Base-by-base conservation (phyloP, 106 monocot genomes). In the Cymbidium sinense region DNA sequence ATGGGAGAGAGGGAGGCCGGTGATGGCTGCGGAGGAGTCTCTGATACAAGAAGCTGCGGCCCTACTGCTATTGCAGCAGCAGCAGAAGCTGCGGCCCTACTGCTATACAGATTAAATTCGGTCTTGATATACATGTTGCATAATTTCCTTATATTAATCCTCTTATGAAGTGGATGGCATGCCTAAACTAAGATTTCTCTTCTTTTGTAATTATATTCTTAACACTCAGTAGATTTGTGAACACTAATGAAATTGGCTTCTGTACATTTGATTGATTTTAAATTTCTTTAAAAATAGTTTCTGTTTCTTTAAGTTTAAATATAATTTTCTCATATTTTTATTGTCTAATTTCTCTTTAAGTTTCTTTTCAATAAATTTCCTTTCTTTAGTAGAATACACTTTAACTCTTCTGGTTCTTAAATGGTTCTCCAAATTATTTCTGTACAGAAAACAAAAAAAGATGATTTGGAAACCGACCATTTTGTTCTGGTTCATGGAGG, bases 401-500 rank as follows among this genome's bases (percentile, higher is more conserved):
- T 64, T 64, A 64, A 23, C 4, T 64, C 9, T 27, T 9, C 27
- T 28, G 41, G 41, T 64, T 64, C 27, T 27, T 64, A 64, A 6
- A 64, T 29, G 64, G 4, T 64, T 64, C 19, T 64, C 28, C 13
- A 28, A 58, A 21, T 41, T 39, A 43, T 39, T 23, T 61, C 33
- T 75, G 31, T 70, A 28, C 84, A 90, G 96, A 86, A 90, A 85
- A 20, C 90, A 74, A 92, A 86, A 55, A 33, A 87, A 64, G 83
- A 96, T 27, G 79, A 91, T 52, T 79, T 96, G 64, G 96, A 96
- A 79, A 93, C 93, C 7, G 75, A 84, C 41, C 84, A 79, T 76
- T 85, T 98, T 85, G 91, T 98, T 81, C 87, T 98, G 41, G 91
- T 98, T 58, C 94, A 98, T 83, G 96, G 96, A 54, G 96, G 96